phyloP scores from a whole-genome alignment of 768 basidiomycete species.

The Mycena kentingensis region DNA sequence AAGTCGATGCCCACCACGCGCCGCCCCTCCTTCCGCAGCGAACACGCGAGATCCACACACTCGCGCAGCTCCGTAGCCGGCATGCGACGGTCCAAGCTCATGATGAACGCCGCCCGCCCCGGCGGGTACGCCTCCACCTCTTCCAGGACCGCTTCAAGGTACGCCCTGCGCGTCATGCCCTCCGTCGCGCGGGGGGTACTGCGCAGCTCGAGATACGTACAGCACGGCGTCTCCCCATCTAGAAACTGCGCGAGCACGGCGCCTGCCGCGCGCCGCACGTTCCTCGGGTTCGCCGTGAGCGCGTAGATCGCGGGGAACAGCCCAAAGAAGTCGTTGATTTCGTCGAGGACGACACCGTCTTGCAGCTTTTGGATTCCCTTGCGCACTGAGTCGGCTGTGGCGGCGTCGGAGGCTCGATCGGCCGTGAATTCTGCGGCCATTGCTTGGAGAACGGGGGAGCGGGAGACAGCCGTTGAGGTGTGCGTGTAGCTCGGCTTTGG shows the following conservation, averaged over 20 bases:
- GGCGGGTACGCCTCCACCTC: slow-evolving; percentile 61
- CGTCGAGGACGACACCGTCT: slow-evolving; percentile 37
- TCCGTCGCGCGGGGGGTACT: slow-evolving; percentile 67
- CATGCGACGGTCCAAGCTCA: slow-evolving; percentile 81
- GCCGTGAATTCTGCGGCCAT: slow-evolving; percentile 50
- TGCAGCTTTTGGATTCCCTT: slow-evolving; percentile 41
- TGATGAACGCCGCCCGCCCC: slow-evolving; percentile 59
- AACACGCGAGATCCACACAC: slow-evolving; percentile 57
- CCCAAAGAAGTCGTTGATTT: not conserved
- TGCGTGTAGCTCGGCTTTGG: slow-evolving; percentile 86
- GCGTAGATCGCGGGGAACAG: not conserved
- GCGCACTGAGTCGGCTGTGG: slow-evolving; percentile 30
- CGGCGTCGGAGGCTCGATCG: not conserved
- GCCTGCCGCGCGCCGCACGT: slow-evolving; percentile 56
- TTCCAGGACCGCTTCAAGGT: slow-evolving; percentile 65
- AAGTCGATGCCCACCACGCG: slow-evolving; percentile 78
- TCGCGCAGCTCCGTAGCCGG: slow-evolving; percentile 48
- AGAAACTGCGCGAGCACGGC: slow-evolving; percentile 73
- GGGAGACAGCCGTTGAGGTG: slow-evolving; percentile 88
- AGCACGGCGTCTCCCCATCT: slow-evolving; percentile 50
- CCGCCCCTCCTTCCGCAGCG: slow-evolving; percentile 55
- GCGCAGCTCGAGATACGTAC: slow-evolving; percentile 80
- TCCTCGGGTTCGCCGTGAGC: slow-evolving; percentile 47
- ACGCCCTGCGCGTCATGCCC: slow-evolving; percentile 59
- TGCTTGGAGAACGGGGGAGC: slow-evolving; percentile 56